Percentiles rank a stretch among this genome's conserved stretches.
Conservation (phyloP, 2,329 filamentous ascomycete species). For the Fusarium sambucinum region DNA sequence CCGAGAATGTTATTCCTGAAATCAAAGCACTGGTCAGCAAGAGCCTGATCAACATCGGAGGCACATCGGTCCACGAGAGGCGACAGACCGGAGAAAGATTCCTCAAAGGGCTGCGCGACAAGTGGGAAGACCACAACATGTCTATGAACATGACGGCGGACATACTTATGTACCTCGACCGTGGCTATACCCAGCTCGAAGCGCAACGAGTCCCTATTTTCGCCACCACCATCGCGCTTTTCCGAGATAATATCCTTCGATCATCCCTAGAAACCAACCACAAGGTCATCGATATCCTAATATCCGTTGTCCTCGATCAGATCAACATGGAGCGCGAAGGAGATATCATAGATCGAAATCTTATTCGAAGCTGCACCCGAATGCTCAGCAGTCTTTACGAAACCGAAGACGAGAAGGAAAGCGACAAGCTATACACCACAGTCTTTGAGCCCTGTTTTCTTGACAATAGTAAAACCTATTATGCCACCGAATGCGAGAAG, state of each 20-base stretch:
- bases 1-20: slow-evolving; percentile 75
- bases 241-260: slow-evolving; percentile 85
- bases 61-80: slow-evolving; percentile 81
- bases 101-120: slow-evolving; percentile 77
- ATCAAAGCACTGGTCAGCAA: slow-evolving; percentile 79
- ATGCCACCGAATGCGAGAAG: slow-evolving; percentile 77
- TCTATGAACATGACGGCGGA: slow-evolving; percentile 98
- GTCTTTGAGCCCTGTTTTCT: slow-evolving; percentile 86
- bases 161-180: slow-evolving; percentile 97
- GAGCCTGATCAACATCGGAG: slow-evolving; percentile 70
- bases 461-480: slow-evolving; percentile 77
- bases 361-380: slow-evolving; percentile 84
- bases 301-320: slow-evolving; percentile 87
- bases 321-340: slow-evolving; percentile 93
- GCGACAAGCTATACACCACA: slow-evolving; percentile 84
- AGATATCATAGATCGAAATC: slow-evolving; percentile 84
- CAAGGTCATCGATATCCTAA: slow-evolving; percentile 79
- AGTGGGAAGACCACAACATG: slow-evolving; percentile 90
- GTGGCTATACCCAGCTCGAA: slow-evolving; percentile 78
- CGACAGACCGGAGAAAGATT: slow-evolving; percentile 86
- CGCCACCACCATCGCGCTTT: slow-evolving; percentile 85
- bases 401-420: slow-evolving; percentile 79
- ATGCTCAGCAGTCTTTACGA: slow-evolving; percentile 94
- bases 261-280: slow-evolving; percentile 63
- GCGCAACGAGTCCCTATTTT: slow-evolving; percentile 81